phyloP scores from a whole-genome alignment of 2,329 filamentous ascomycete genomes.

The Neopestalotiopsis sp. region DNA sequence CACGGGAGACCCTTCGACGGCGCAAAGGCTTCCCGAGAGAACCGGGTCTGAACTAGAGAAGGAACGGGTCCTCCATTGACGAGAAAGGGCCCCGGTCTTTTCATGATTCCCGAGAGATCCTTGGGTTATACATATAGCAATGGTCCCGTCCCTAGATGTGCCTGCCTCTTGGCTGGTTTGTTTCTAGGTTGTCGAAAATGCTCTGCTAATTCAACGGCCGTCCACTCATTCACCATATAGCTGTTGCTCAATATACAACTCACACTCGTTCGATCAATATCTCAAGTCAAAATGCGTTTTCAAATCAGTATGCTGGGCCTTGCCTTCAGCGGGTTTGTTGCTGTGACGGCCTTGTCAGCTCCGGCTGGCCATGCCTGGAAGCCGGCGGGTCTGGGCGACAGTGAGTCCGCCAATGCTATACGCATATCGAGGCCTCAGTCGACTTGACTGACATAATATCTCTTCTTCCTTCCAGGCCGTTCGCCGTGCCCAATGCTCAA shows the following conservation, averaged over 20 bases:
- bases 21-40: not conserved
- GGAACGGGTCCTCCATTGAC: not conserved
- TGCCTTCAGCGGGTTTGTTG: conserved; percentile 8
- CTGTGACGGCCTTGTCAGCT: not conserved
- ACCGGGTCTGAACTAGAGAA: not conserved
- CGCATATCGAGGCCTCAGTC: not conserved
- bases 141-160: not conserved
- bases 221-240: not conserved
- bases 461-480: not conserved
- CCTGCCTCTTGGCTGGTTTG: not conserved
- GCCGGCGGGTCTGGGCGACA: conserved; percentile 5
- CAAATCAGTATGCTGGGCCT: not conserved
- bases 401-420: not conserved
- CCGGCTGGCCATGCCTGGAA: conserved; percentile 8
- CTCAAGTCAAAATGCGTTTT: conserved; percentile 6
- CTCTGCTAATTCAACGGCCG: not conserved
- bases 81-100: not conserved
- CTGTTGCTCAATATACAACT: not conserved
- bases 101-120: not conserved
- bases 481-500: conserved; percentile 16
- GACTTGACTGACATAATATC: not conserved
- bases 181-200: conserved; percentile 6
- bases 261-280: not conserved
- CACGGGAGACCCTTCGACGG: not conserved
- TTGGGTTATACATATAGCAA: not conserved